phyloP scores from a whole-genome alignment of 1,284 basidiomycete genomes.

The Sanguinoderma infundibulare region DNA sequence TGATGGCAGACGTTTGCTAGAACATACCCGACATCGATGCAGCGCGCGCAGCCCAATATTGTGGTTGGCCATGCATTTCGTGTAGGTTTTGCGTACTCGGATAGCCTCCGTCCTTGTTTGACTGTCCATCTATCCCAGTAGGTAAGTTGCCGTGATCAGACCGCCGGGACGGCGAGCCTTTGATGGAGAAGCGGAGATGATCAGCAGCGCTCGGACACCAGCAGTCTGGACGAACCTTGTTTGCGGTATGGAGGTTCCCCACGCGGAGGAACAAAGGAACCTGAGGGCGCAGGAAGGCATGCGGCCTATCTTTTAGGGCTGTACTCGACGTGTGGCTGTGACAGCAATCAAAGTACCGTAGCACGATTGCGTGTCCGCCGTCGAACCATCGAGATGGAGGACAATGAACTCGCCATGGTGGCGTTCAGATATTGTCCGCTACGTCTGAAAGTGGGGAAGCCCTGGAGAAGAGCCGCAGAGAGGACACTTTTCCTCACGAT shows the following conservation, averaged over 20 bases:
- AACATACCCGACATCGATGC: constrained; percentile 9
- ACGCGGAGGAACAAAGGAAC: constrained; percentile 9
- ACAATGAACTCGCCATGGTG: constrained; percentile 1
- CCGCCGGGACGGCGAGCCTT: not conserved
- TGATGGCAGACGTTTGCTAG: constrained; percentile 4
- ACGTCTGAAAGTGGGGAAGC: not conserved
- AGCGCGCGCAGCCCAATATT: not conserved
- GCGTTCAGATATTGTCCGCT: not conserved
- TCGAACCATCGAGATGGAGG: not conserved
- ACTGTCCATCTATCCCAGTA: not conserved
- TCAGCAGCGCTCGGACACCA: constrained; percentile 9
- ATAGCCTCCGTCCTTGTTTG: not conserved
- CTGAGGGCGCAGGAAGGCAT: not conserved
- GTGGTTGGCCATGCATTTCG: not conserved
- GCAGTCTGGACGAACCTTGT: constrained; percentile 10
- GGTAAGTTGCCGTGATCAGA: not conserved
- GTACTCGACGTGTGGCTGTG: constrained; percentile 17
- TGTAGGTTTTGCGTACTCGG: not conserved
- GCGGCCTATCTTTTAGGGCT: constrained; percentile 1
- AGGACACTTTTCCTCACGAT: not conserved
- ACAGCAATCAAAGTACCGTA: constrained; percentile 7
- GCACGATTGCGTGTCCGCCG: not conserved
- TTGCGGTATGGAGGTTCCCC: constrained; percentile 14
- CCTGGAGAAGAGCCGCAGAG: not conserved
- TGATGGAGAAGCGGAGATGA: constrained; percentile 4